Evolutionary conservation across 441 rosid genomes (phyloP).

Genomic region (Populus tomentosa): DNA sequence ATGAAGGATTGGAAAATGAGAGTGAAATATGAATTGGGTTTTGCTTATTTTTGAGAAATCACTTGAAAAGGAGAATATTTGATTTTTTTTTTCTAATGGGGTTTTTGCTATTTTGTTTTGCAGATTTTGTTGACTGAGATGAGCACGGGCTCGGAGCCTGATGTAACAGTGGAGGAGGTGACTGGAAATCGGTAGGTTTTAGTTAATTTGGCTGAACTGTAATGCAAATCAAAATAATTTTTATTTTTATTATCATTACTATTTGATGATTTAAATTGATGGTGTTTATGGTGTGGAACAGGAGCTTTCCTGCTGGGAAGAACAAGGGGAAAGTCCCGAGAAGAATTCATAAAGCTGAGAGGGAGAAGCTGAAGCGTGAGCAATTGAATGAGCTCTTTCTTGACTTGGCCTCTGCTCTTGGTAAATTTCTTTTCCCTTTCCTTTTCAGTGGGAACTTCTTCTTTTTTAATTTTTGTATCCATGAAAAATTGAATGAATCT

Average conservation of each 20-base stretch:
- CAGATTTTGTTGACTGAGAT: not conserved
- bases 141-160: constrained; percentile 47
- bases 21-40: not conserved
- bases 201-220: not conserved
- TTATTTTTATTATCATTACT: not conserved
- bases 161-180: constrained; percentile 39
- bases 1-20: not conserved
- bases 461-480: constrained; percentile 9
- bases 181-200: constrained; percentile 7
- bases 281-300: constrained; percentile 23
- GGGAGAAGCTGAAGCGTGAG: constrained; percentile 95
- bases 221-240: not conserved
- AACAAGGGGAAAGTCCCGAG: constrained; percentile 57
- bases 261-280: constrained; percentile 1
- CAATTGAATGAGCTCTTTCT: constrained; percentile 83
- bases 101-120: constrained; percentile 5
- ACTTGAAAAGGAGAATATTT: not conserved
- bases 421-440: constrained; percentile 32
- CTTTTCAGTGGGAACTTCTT: not conserved
- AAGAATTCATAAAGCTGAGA: constrained; percentile 79
- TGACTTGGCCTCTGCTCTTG: constrained; percentile 70
- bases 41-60: not conserved
- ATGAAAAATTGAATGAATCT: not conserved
- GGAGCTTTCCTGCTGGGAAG: constrained; percentile 38
- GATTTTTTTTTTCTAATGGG: not conserved